Base-by-base conservation (phyloP, 371 early-diverging fungal genomes). In the Mortierella sp. region DNA sequence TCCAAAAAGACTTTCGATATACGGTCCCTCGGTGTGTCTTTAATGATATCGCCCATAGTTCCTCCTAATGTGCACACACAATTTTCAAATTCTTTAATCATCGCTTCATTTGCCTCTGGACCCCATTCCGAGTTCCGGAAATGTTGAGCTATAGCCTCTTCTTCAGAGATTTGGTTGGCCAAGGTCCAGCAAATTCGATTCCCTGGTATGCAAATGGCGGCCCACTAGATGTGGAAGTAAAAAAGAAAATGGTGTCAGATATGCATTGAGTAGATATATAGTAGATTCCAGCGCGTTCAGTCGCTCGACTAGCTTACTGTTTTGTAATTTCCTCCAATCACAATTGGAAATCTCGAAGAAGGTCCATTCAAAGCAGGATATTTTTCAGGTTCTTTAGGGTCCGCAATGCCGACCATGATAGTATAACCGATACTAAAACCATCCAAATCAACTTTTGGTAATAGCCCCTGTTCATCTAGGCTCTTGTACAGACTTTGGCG, bases 401-500 rank as follows among this genome's bases (percentile, higher is more conserved):
- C 15, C 4, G 73, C 21, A 33, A 47, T 28, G 36, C 73, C 73
- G 10, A 67, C 63, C 38, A 67, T 38, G 38, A 47, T 58, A 0
- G 62, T 21, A 41, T 45, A 58, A 1, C 66, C 63, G 55, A 55
- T 38, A 16, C 55, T 52, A 47, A 41, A 48, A 40, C 3, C 16
- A 43, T 58, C 66, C 1, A 33, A 15, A 40, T 71, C 72, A 0
- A 15, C 4, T 13, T 58, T 52, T 2, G 73, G 73, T 1, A 72
- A 57, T 7, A 45, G 10, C 1, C 67, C 73, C 36, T 45, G 24
- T 19, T 50, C 62, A 28, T 66, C 24, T 62, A 72, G 10, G 3
- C 48, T 11, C 24, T 61, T 61, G 58, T 72, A 72, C 1, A 72
- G 52, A 9, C 57, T 57, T 21, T 72, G 73, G 3, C 73, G 73